Base-by-base conservation (phyloP, 192 early-diverging fungal species). In the Phycomyces nitens region DNA sequence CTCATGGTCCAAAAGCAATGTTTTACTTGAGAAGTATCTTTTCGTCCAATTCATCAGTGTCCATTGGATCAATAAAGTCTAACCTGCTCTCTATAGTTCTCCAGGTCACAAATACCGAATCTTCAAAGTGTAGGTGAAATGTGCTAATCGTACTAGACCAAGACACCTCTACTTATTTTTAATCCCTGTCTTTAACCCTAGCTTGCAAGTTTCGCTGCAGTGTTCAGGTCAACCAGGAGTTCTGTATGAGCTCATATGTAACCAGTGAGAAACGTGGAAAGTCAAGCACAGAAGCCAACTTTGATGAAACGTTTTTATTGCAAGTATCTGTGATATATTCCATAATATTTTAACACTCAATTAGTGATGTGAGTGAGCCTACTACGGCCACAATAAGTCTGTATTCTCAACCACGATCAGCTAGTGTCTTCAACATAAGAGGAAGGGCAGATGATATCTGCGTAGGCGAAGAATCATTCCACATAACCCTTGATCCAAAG, bases 291-390 rank as follows among this genome's bases (percentile, higher is more conserved):
- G 51, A 65, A 52, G 63, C 61, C 39, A 60, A 68, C 21, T 65
- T 74, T 41, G 72, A 74, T 57, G 66, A 74, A 56, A 69, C 63
- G 18, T 74, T 69, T 38, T 20, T 69, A 44, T 69, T 74, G 72
- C 65, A 65, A 74, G 62, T 53, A 21, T 47, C 1, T 12, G 16
- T 34, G 22, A 40, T n/a, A 44, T 3, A 39, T 58, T 27, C n/a
- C 29, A 34, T 34, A 34, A 5, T n/a, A n/a, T 34, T 34, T 34
- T 34, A 34, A 34, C 29, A 34, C 29, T 34, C 29, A 7, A 34
- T 44, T 40, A 73, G 71, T 38, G 65, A 73, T 68, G 61, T 73
- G n/a, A 49, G 53, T 58, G 62, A 39, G 7, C 50, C 65, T n/a
- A 51, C 29, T 16, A 56, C 22, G 8, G 65, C 61, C 12, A 73